Evolutionary conservation across 371 early-diverging fungal species (phyloP).

Genomic region (Batkoa obscura): DNA sequence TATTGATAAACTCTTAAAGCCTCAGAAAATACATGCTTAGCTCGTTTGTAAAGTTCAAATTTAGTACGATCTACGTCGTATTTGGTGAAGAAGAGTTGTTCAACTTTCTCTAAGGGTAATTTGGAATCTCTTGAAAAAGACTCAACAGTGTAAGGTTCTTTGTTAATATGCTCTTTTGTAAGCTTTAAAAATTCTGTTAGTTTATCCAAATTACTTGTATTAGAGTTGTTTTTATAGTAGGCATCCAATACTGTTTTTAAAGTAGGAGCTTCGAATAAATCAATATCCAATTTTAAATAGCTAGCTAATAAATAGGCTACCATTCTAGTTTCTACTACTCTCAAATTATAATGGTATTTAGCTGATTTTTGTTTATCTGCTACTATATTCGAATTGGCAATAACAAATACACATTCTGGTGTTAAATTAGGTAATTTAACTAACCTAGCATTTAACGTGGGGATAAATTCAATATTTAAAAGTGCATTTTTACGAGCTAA

Average conservation of each 20-base stretch:
- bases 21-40: slow-evolving; percentile 68
- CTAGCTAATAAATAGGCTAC: slow-evolving; percentile 49
- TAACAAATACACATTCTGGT: slow-evolving; percentile 51
- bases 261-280: slow-evolving; percentile 17
- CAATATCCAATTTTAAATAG: slow-evolving; percentile 24
- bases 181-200: neutral
- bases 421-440: slow-evolving; percentile 32
- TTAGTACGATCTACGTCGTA: slow-evolving; percentile 46
- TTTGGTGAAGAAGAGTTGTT: slow-evolving; percentile 35
- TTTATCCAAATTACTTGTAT: too few species aligned
- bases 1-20: slow-evolving; percentile 67
- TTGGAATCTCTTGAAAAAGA: slow-evolving; percentile 40
- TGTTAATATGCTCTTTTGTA: neutral
- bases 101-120: slow-evolving; percentile 27
- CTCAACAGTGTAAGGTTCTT: slow-evolving; percentile 23
- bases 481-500: slow-evolving; percentile 50
- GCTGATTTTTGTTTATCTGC: slow-evolving; percentile 80
- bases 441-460: slow-evolving; percentile 39
- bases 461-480: slow-evolving; percentile 69
- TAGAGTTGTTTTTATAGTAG: slow-evolving; percentile 18
- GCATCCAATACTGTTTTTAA: slow-evolving; percentile 47
- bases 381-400: slow-evolving; percentile 74
- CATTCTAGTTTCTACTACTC: slow-evolving; percentile 84
- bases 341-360: slow-evolving; percentile 75
- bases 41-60: slow-evolving; percentile 58